Evolutionary conservation across 169 alveolate species (phyloP), one percentile per base, ranked within the genome.

Genomic region (Cyclospora cayetanensis): DNA sequence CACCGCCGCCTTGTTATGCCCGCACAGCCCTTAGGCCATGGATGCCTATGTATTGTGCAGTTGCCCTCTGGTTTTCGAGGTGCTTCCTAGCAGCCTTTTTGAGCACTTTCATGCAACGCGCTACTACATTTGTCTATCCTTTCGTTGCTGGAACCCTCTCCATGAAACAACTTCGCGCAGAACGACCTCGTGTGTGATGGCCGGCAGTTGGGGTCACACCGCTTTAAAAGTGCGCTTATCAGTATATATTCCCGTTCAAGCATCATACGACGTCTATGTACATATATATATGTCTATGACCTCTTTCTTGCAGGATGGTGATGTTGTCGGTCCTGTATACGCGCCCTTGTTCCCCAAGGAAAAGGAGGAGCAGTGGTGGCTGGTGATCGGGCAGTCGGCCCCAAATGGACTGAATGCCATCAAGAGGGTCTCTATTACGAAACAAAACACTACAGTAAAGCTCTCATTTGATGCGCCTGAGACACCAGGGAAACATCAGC

Each of bases 321-420:
- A 93, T 46, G 96, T 96, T 9, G 94, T 95, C 43, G 95, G 95
- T 66, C 95, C 96, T 43, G 99, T 98, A 4, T 96, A 95, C 77
- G 98, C 99, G 18, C 99, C 98, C 22, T 97, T 95, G 89, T 98
- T 97, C 96, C 99, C 99, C 9, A 95, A 96, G 90, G 99, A 97
- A 90, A 99, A 99, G 96, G 99, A 97, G 91, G 99, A 99, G 92
- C 95, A 97, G 93, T 99, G 99, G 99, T 99, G 99, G 99, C 95
- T 99, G 41, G 97, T 99, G 43, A 95, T 98, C 29, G 99, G 99
- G 3, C 97, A 97, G 90, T 96, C 97, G 18, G 95, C 95, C 52
- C 91, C 97, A 34, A 97, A 98, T 92, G 95, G 97, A 60, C 95
- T 98, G 34, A 86, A 94, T 22, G 96, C 98, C 79, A 94, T 98